Conservation (phyloP, 345 rosid genomes). For the Hibiscus tridactylites region DNA sequence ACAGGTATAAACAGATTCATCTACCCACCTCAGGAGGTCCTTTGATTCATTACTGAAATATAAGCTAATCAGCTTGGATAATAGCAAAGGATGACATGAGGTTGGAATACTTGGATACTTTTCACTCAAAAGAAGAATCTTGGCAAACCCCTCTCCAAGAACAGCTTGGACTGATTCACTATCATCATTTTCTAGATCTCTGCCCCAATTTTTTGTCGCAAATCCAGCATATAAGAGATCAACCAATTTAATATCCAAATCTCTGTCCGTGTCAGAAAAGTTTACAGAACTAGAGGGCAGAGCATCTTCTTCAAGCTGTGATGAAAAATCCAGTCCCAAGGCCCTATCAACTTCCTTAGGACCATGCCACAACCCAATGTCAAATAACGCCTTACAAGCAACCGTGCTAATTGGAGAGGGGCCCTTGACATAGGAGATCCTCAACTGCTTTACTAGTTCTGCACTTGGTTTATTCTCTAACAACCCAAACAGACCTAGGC, state of each 20-base stretch:
- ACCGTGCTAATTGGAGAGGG: constrained; percentile 54
- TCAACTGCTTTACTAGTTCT: constrained; percentile 63
- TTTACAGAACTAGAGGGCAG: constrained; percentile 32
- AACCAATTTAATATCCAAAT: constrained; percentile 33
- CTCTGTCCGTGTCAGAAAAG: constrained; percentile 40
- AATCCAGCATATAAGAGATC: constrained; percentile 66
- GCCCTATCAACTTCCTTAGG: constrained; percentile 70
- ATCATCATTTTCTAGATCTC: constrained; percentile 39
- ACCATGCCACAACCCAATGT: constrained; percentile 87
- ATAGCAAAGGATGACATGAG: constrained; percentile 44
- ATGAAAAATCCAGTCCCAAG: constrained; percentile 29
- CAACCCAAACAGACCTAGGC: constrained; percentile 87
- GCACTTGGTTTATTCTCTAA: constrained; percentile 64
- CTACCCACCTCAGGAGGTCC: constrained; percentile 56
- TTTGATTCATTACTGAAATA: constrained; percentile 72
- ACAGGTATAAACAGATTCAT: neutral
- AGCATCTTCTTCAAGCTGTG: constrained; percentile 29
- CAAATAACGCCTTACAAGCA: constrained; percentile 77
- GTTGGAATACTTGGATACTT: constrained; percentile 65
- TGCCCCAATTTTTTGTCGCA: constrained; percentile 36
- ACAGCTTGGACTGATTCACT: constrained; percentile 68
- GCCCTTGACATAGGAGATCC: constrained; percentile 49
- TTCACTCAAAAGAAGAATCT: constrained; percentile 77
- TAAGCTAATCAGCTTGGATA: constrained; percentile 61
- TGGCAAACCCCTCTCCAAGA: constrained; percentile 89